Evolutionary conservation across 1,139 yeast genomes (phyloP).

Genomic region (Protomyces macrosporus): DNA sequence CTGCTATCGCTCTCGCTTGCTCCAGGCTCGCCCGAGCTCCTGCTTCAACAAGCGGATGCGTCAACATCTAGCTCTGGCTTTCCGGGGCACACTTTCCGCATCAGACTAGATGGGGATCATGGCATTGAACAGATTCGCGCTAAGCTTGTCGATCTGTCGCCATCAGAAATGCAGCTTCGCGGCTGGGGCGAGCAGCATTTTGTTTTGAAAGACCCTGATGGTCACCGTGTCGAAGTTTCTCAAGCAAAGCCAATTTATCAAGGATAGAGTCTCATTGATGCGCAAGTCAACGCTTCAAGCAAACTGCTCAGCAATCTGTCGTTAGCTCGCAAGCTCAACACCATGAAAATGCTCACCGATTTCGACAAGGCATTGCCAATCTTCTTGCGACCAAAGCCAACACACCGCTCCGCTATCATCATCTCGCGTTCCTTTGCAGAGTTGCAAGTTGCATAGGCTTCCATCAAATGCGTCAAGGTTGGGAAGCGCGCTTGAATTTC

Average conservation of each 20-base stretch:
- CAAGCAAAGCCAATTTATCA: conserved; percentile 10
- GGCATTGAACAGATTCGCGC: neutral
- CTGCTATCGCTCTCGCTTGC: neutral
- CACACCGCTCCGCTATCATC: conserved; percentile 26
- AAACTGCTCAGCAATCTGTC: neutral
- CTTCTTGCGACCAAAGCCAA: conserved; percentile 25
- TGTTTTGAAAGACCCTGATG: neutral
- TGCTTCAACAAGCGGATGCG: neutral
- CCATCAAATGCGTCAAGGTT: conserved; percentile 54
- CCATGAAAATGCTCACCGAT: conserved; percentile 11
- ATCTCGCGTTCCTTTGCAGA: conserved; percentile 41
- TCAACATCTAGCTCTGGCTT: neutral
- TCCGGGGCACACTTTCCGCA: neutral
- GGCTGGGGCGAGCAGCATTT: conserved; percentile 17
- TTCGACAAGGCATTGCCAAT: conserved; percentile 27
- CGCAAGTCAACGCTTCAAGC: neutral
- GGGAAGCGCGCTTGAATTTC: conserved; percentile 62
- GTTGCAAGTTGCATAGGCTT: conserved; percentile 42
- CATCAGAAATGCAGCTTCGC: neutral
- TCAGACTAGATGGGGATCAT: neutral
- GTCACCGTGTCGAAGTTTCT: neutral
- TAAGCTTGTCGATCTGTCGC: neutral
- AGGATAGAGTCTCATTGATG: neutral
- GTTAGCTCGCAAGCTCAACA: neutral
- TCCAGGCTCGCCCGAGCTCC: neutral